A percentile compares a stretch with the other conserved stretches of the same genome.
Evolutionary conservation across 345 rosid species (phyloP).

Genomic region (Fremontodendron californicum): DNA sequence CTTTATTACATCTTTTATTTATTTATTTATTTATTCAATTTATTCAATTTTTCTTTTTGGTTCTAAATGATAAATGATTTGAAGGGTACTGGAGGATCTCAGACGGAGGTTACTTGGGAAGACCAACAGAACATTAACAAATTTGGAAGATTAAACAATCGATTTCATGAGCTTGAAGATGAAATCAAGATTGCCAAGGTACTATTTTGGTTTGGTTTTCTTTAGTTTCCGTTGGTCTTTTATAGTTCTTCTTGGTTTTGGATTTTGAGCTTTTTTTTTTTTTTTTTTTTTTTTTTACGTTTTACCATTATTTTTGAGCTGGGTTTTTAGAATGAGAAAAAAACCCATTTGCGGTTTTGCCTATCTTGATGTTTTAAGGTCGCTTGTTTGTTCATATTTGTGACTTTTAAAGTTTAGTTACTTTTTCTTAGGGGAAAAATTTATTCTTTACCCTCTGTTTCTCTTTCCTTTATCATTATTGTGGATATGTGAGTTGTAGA

Average conservation of each 20-base stretch:
- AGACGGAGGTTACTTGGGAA: slow-evolving; percentile 86
- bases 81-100: slow-evolving; percentile 74
- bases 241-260: not conserved
- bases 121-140: slow-evolving; percentile 93
- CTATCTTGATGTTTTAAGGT: not conserved
- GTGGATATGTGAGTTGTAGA: not conserved
- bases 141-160: slow-evolving; percentile 76
- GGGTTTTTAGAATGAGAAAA: not conserved
- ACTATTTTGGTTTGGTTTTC: not conserved
- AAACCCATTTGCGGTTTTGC: not conserved
- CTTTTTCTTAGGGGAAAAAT: not conserved
- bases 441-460: not conserved
- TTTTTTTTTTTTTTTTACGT: not conserved
- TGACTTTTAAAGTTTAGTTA: not conserved
- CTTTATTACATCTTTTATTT: not conserved
- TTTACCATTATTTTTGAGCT: not conserved
- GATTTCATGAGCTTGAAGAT: slow-evolving; percentile 80
- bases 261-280: not conserved
- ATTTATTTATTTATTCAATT: not conserved
- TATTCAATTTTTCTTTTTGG: not conserved
- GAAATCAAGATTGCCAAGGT: slow-evolving; percentile 84
- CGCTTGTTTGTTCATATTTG: not conserved
- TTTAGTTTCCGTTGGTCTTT: not conserved
- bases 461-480: not conserved
- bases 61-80: not conserved